phyloP scores from a whole-genome alignment of 176 grass and related monocot genomes.

The Saccharum spontaneum region DNA sequence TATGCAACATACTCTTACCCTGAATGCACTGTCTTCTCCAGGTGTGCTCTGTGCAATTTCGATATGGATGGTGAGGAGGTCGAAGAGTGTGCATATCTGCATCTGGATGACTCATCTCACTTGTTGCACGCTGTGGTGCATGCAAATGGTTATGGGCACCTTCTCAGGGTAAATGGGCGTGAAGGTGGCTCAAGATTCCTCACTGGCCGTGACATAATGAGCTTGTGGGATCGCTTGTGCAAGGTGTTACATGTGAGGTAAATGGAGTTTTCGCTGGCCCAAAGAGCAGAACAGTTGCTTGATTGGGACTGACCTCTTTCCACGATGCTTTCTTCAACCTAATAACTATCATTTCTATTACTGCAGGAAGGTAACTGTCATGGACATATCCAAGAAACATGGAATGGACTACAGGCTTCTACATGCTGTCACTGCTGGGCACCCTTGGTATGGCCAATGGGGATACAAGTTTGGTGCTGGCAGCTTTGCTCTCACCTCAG shows the following conservation, averaged over 20 bases:
- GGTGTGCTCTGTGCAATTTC: constrained; percentile 74
- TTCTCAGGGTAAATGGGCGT: constrained; percentile 89
- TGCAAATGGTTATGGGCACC: constrained; percentile 89
- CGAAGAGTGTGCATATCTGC: constrained; percentile 61
- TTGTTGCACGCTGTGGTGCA: constrained; percentile 94
- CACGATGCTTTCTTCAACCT: neutral
- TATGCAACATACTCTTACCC: neutral
- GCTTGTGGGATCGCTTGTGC: constrained; percentile 91
- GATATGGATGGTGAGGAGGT: constrained; percentile 58
- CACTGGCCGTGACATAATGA: constrained; percentile 88
- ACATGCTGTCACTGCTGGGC: constrained; percentile 70
- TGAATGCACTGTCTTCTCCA: constrained; percentile 45
- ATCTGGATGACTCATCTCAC: constrained; percentile 74
- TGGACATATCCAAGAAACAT: constrained; percentile 96
- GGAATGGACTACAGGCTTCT: constrained; percentile 94
- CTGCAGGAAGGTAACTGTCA: constrained; percentile 90
- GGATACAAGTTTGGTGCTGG: constrained; percentile 94
- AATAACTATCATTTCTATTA: neutral
- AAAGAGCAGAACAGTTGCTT: neutral
- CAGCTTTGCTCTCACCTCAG: constrained; percentile 74
- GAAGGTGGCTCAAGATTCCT: constrained; percentile 83
- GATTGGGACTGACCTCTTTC: neutral
- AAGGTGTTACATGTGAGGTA: constrained; percentile 84
- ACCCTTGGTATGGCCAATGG: constrained; percentile 96
- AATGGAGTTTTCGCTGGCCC: neutral